These are phyloP conservation scores for Saccharomycopsis synnaedendra DNA, from an alignment of 805 yeast species.

Conservation along the genomic window DNA sequence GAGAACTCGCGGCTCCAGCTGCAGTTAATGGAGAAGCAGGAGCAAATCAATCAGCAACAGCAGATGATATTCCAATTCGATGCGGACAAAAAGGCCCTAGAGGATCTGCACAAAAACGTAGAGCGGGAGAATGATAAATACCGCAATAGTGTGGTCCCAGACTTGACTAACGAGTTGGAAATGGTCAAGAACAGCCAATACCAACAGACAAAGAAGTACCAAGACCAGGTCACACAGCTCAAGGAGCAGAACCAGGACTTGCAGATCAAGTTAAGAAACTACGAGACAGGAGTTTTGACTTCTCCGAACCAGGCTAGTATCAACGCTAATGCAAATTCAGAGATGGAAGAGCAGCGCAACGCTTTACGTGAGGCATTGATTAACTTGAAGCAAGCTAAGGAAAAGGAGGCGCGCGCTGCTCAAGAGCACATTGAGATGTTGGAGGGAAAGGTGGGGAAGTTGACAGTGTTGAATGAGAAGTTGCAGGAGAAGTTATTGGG, in stretches of 20 bases:
- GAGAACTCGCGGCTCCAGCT: slow-evolving; percentile 42
- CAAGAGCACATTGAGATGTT: slow-evolving; percentile 19
- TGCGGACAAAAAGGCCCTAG: slow-evolving; percentile 26
- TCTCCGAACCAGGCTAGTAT: background rate
- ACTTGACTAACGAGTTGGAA: slow-evolving; percentile 31
- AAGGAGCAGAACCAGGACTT: slow-evolving; percentile 23
- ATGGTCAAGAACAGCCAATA: slow-evolving; percentile 21
- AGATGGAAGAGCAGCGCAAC: slow-evolving; percentile 22
- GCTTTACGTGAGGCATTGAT: slow-evolving; percentile 23
- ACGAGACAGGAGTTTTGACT: background rate
- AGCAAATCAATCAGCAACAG: slow-evolving; percentile 32
- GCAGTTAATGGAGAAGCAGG: slow-evolving; percentile 36
- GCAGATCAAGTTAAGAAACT: slow-evolving; percentile 23
- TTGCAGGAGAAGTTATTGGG: slow-evolving; percentile 8
- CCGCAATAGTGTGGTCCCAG: slow-evolving; percentile 34
- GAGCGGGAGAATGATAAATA: slow-evolving; percentile 30
- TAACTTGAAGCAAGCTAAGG: slow-evolving; percentile 20
- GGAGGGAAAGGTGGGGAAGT: slow-evolving; percentile 19
- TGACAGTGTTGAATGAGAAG: slow-evolving; percentile 14
- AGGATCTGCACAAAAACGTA: slow-evolving; percentile 29
- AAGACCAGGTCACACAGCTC: slow-evolving; percentile 22
- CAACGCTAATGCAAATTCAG: background rate
- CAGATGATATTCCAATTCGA: slow-evolving; percentile 33
- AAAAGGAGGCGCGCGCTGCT: slow-evolving; percentile 21
- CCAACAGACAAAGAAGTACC: slow-evolving; percentile 14